Conservation (phyloP, 1,284 basidiomycete genomes). For the Peniophora sp. region DNA sequence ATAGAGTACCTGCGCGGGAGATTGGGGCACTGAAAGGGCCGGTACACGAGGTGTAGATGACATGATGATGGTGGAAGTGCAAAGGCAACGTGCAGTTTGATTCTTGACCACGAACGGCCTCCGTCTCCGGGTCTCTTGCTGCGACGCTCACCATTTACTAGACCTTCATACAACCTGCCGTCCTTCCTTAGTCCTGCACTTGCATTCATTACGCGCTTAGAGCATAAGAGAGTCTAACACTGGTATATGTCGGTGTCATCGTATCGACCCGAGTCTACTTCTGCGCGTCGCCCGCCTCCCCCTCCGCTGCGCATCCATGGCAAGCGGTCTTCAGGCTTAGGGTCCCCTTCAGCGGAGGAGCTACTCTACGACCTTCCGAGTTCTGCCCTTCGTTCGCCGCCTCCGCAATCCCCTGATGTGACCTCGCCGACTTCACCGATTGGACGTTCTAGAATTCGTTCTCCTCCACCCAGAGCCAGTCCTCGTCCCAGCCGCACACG, state of each 20-base stretch:
- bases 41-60: too few species aligned
- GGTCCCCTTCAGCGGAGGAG: conserved; percentile 33
- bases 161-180: too few species aligned
- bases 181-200: too few species aligned
- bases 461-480: conserved; percentile 37
- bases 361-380: conserved; percentile 73
- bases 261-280: conserved; percentile 27
- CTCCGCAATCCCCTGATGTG: conserved; percentile 30
- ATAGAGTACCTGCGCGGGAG: too few species aligned
- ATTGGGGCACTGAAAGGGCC: too few species aligned
- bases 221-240: too few species aligned
- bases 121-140: too few species aligned
- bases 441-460: conserved; percentile 33
- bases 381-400: conserved; percentile 43
- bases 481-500: conserved; percentile 53
- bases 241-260: conserved; percentile 37
- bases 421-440: conserved; percentile 52
- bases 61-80: too few species aligned
- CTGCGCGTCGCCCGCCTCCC: conserved; percentile 51
- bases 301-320: conserved; percentile 49
- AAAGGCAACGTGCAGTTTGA: too few species aligned
- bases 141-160: too few species aligned
- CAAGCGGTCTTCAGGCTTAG: conserved; percentile 32
- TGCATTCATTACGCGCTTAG: too few species aligned
- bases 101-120: too few species aligned